phyloP scores from a whole-genome alignment of 2,329 filamentous ascomycete species.

The Dryadomyces quercus-mongolicae region DNA sequence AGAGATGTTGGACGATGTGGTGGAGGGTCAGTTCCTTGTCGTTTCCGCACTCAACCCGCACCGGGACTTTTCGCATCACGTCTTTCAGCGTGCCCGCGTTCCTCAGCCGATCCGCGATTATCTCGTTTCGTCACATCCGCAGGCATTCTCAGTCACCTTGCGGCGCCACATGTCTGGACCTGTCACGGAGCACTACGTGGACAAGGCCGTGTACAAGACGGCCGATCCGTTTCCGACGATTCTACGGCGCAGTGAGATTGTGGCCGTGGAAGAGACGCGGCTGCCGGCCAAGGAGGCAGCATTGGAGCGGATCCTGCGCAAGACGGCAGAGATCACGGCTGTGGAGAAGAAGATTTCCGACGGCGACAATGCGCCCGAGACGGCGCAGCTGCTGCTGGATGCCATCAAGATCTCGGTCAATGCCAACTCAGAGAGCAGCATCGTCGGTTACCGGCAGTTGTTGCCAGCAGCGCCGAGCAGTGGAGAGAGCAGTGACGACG shows the following conservation, averaged over 20 bases:
- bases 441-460: slow-evolving; percentile 65
- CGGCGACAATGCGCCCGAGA: slow-evolving; percentile 50
- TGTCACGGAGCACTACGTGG: slow-evolving; percentile 61
- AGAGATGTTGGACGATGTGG: slow-evolving; percentile 49
- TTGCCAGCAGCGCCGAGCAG: slow-evolving; percentile 36
- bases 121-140: slow-evolving; percentile 65
- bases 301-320: slow-evolving; percentile 78
- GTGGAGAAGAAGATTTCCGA: slow-evolving; percentile 65
- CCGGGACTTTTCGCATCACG: slow-evolving; percentile 67
- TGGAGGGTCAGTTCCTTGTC: slow-evolving; percentile 83
- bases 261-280: slow-evolving; percentile 52
- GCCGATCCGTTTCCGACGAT: slow-evolving; percentile 86
- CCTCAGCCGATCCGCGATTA: slow-evolving; percentile 78
- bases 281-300: slow-evolving; percentile 75
- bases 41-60: slow-evolving; percentile 72
- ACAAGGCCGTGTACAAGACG: slow-evolving; percentile 76
- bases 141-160: slow-evolving; percentile 64
- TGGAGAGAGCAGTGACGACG: slow-evolving; percentile 26
- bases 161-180: slow-evolving; percentile 57
- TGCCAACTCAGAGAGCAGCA: slow-evolving; percentile 59
- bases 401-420: slow-evolving; percentile 69
- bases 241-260: slow-evolving; percentile 73
- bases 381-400: slow-evolving; percentile 58
- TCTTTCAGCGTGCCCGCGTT: slow-evolving; percentile 81
- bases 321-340: slow-evolving; percentile 71